Conservation (phyloP, 2,329 filamentous ascomycete species). For the Botrytis pseudocinerea region DNA sequence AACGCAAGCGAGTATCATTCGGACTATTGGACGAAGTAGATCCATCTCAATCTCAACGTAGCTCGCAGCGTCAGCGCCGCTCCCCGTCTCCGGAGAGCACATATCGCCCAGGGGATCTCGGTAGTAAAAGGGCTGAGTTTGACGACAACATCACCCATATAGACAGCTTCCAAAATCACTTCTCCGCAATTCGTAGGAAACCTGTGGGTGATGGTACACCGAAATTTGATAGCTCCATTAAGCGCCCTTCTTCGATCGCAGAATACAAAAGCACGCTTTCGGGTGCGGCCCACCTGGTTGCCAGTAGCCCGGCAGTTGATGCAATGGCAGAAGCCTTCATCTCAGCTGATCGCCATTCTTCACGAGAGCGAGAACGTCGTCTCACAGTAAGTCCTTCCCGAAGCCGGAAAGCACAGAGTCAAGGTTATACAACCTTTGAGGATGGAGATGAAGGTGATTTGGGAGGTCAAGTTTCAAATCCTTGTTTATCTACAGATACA, state of each 20-base stretch:
- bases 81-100: constrained; percentile 32
- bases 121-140: constrained; percentile 26
- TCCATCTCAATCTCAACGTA: not conserved
- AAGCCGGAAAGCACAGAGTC: not conserved
- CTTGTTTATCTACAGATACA: not conserved
- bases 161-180: constrained; percentile 30
- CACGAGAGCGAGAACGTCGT: constrained; percentile 25
- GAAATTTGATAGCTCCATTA: constrained; percentile 22
- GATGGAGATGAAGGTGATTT: constrained; percentile 4
- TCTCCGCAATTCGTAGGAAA: constrained; percentile 21
- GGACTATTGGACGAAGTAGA: constrained; percentile 24
- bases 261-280: constrained; percentile 29
- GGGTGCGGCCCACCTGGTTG: constrained; percentile 20
- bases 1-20: constrained; percentile 39
- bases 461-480: not conserved
- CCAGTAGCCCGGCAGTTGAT: constrained; percentile 45
- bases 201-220: constrained; percentile 23
- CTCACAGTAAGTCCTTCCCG: constrained; percentile 36
- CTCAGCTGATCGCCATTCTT: constrained; percentile 45
- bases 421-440: not conserved
- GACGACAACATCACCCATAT: constrained; percentile 27
- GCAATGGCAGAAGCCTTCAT: constrained; percentile 54
- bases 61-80: constrained; percentile 13
- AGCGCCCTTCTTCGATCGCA: constrained; percentile 28
- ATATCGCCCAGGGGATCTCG: constrained; percentile 12